These are phyloP conservation scores for Styphnolobium japonicum DNA, from an alignment of 306 rosid species.

Conservation along the genomic window DNA sequence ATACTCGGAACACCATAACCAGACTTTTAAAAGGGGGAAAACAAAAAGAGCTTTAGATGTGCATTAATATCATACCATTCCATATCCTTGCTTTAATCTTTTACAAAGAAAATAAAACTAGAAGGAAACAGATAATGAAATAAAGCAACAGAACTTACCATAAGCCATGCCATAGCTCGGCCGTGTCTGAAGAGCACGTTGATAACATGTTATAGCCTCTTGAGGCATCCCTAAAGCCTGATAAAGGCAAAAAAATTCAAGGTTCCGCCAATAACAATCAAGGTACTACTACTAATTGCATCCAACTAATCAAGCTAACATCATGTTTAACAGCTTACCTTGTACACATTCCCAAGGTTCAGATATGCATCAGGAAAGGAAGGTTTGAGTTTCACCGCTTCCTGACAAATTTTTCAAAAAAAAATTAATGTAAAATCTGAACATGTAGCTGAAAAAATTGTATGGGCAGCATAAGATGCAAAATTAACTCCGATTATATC, in stretches of 20 bases:
- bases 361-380: slow-evolving; percentile 97
- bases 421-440: neutral
- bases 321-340: slow-evolving; percentile 66
- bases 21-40: neutral
- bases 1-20: neutral
- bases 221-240: slow-evolving; percentile 96
- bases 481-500: neutral
- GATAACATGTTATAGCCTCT: slow-evolving; percentile 94
- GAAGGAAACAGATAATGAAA: neutral
- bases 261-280: slow-evolving; percentile 44
- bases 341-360: slow-evolving; percentile 97
- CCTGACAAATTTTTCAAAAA: slow-evolving; percentile 45
- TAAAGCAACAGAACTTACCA: slow-evolving; percentile 50
- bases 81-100: neutral
- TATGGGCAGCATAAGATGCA: neutral
- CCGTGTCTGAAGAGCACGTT: slow-evolving; percentile 86
- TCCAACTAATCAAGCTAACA: slow-evolving; percentile 45
- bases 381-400: slow-evolving; percentile 97
- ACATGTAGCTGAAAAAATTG: neutral
- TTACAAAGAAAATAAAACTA: neutral
- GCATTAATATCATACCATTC: neutral
- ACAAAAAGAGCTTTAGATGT: neutral
- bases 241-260: slow-evolving; percentile 37
- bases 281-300: slow-evolving; percentile 42
- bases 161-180: slow-evolving; percentile 94